Conservation (phyloP, 805 yeast genomes). For the Debaryomyces tyrocola region DNA sequence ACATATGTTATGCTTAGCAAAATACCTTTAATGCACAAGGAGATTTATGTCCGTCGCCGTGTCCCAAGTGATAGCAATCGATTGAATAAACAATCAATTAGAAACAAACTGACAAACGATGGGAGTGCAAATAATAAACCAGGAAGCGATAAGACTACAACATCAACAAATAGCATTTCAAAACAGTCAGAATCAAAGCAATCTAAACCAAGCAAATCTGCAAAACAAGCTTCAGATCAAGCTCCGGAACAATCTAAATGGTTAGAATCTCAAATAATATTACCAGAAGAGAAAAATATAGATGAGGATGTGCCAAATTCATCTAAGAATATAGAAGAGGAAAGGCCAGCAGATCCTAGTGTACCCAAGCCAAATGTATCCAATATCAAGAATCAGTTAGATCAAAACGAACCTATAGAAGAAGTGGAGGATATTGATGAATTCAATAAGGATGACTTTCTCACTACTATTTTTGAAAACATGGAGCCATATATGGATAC, state of each 20-base stretch:
- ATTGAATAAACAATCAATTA: background rate
- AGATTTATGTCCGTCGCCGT: background rate
- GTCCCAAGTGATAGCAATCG: background rate
- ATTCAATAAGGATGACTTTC: background rate
- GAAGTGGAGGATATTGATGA: background rate
- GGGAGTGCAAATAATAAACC: background rate
- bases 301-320: background rate
- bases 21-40: background rate
- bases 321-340: background rate
- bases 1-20: background rate
- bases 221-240: background rate
- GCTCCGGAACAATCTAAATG: background rate
- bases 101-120: background rate
- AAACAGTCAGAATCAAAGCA: background rate
- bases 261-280: background rate
- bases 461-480: slow-evolving; percentile 59
- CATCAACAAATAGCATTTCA: background rate
- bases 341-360: background rate
- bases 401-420: too few relatives aligned
- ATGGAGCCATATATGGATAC: slow-evolving; percentile 48
- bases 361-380: slow-evolving; percentile 8
- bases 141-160: background rate
- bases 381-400: too few relatives aligned
- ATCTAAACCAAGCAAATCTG: background rate
- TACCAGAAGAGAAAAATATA: background rate